Conservation (phyloP, 1,139 yeast species). For the Suhomyces atakaporum region DNA sequence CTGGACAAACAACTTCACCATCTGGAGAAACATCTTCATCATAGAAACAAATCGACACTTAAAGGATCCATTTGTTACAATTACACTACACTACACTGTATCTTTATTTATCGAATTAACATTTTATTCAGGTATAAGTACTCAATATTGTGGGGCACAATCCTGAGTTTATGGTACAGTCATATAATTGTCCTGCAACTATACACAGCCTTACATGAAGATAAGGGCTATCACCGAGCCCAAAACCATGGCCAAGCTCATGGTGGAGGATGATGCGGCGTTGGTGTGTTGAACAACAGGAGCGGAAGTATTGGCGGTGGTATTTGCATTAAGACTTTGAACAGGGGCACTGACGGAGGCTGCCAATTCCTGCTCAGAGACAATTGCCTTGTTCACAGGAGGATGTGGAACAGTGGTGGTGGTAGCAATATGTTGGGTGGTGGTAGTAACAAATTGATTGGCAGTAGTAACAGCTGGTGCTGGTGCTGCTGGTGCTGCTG, state of each 20-base stretch:
- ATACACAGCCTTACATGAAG: slow-evolving; percentile 16
- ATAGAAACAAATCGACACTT: no score
- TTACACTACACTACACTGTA: no score
- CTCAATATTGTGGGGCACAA: no score
- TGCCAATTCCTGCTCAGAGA: no score
- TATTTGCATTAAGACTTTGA: no score
- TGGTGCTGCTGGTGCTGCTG: slow-evolving; percentile 8
- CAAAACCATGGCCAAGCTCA: slow-evolving; percentile 10
- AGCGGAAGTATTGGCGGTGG: slow-evolving; percentile 7
- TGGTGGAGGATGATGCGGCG: slow-evolving; percentile 6
- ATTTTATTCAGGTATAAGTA: slow-evolving; percentile 8
- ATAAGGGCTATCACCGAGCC: slow-evolving; percentile 16
- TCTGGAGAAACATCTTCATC: no score
- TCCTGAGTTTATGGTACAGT: slow-evolving; percentile 9
- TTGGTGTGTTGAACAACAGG: slow-evolving; percentile 5
- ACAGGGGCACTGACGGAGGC: no score
- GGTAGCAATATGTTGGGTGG: slow-evolving; percentile 8
- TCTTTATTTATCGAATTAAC: slow-evolving; percentile 1
- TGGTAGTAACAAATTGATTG: slow-evolving; percentile 5
- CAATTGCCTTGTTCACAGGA: slow-evolving; percentile 6
- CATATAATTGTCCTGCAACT: slow-evolving; percentile 25
- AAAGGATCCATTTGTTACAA: no score
- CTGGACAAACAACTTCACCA: no score
- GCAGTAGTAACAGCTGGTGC: slow-evolving; percentile 4
- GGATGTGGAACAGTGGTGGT: slow-evolving; percentile 10